A percentile compares a stretch with the other conserved stretches of the same genome.
phyloP scores from a whole-genome alignment of 208 protist genomes.

The Leptomonas pyrrhocoris region DNA sequence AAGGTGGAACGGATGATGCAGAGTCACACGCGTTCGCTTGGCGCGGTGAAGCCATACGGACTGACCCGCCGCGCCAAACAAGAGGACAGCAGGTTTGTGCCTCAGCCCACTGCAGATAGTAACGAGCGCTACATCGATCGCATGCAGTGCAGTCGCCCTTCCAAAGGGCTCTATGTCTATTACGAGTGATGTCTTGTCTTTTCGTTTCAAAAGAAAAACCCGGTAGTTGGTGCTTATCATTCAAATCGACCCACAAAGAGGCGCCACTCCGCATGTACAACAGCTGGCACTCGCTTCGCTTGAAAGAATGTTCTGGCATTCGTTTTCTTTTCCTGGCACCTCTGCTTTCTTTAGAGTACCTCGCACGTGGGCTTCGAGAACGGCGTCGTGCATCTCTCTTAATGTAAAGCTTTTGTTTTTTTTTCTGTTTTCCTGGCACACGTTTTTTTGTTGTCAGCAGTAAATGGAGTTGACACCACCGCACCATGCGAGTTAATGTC shows the following conservation, averaged over 20 bases:
- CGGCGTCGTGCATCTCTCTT: background rate
- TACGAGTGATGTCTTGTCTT: constrained; percentile 17
- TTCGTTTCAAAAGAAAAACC: background rate
- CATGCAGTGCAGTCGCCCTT: constrained; percentile 59
- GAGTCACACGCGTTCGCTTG: constrained; percentile 33
- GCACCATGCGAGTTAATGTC: too few species aligned
- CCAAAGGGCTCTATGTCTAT: constrained; percentile 49
- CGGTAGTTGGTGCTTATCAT: background rate
- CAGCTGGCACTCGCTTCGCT: background rate
- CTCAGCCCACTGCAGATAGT: constrained; percentile 24
- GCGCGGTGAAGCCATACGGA: constrained; percentile 54
- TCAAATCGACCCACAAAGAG: background rate
- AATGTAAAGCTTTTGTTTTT: background rate
- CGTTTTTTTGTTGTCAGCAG: too few species aligned
- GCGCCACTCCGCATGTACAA: background rate
- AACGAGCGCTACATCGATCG: constrained; percentile 37
- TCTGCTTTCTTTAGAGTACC: background rate
- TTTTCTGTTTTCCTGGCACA: background rate
- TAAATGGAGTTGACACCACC: too few species aligned
- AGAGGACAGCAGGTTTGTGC: background rate
- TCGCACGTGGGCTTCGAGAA: background rate
- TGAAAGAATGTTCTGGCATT: background rate
- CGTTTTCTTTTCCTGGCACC: constrained; percentile 3
- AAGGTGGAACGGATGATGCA: constrained; percentile 13
- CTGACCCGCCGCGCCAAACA: constrained; percentile 11